Base-by-base conservation (phyloP, 352 stramenopile genomes). In the Globisporangium mamillatum region DNA sequence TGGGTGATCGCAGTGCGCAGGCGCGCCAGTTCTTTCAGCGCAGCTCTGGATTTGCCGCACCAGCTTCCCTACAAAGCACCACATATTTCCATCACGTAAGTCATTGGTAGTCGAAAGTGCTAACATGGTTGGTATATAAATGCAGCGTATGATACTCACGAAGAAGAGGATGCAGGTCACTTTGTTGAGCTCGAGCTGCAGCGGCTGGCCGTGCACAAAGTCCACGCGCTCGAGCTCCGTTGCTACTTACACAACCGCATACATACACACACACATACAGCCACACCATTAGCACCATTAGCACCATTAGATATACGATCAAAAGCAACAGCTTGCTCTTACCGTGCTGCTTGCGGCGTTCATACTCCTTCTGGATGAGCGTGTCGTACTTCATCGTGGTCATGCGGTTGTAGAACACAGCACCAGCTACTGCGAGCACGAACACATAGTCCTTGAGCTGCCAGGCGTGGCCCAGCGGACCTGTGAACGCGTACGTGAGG, bases 101-200 rank as follows among this genome's bases (percentile, higher is more conserved):
- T 29, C 46, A 27, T 36, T 36, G 34, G 34, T 41, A 34, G 18
- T 3, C 22, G 24, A 53, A 36, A n/a, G 6, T 20, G 12, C 53
- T 63, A 2, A 27, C 32, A 57, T 53, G 46, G 18, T 25, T 25
- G 46, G 8, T 8, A n/a, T 5, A 27, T 57, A 4, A 14, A 29
- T 20, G 34, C 7, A 9, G 18, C 32, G 18, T 12, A 25, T n/a
- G 22, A 16, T 6, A 76, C 78, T 38, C 79, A 93, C 86, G 52
- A 93, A 93, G 76, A 93, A 93, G n/a, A 93, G 70, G 22, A 92
- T 69, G 38, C 83, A 86, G 0, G 81, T 91, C 52, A 92, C 75
- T 73, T 84, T 85, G 72, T 91, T 88, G 62, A 69, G 27, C 52
- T 80, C 67, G 14, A 93, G 68, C 32, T 86, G 69, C 25, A 92